Evolutionary conservation across 768 basidiomycete genomes (phyloP), one percentile per base, ranked within the genome.

Genomic region (Pulveroboletus frians): DNA sequence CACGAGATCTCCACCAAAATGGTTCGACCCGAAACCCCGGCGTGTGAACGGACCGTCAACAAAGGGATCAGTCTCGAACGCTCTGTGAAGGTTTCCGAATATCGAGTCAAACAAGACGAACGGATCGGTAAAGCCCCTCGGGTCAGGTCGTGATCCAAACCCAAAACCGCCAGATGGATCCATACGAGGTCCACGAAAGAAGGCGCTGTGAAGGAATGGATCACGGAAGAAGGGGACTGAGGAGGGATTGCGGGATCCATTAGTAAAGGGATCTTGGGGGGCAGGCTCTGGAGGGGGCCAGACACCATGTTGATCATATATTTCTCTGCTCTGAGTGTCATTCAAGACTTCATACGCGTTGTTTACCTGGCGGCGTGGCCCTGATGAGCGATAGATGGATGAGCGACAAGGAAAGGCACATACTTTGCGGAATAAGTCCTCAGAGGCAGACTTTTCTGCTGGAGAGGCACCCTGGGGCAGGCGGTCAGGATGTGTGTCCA

Each of bases 341-440:
- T 63, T 80, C 46, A 91, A 66, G 2, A 91, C 77, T 62, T 90
- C 87, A 57, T 88, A 90, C 26, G 87, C 86, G 52, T 87, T 84
- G 56, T 83, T 85, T 39, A 88, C 77, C 83, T 88, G 47, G 34
- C 40, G 29, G 26, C 37, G 37, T 30, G 18, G 23, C 5, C 18
- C 30, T 2, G 20, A 26, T 52, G 27, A 44, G 46, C 4, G 3
- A 31, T 37, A 7, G 10, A 41, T 32, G 17, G 13, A 1, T n/a
- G 29, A 18, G 34, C 18, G 20, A 26, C 6, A 21, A 32, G 44
- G 39, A 31, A 32, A 36, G 55, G 37, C 2, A 39, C 21, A 9
- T 40, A 73, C 76, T 62, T 66, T 63, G 46, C 75, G 69, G 50
- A 78, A 78, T 47, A 77, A 67, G 47, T 88, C 88, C 59, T 82